Conservation (phyloP, 495 filamentous ascomycete species). For the Penicillium lagena region DNA sequence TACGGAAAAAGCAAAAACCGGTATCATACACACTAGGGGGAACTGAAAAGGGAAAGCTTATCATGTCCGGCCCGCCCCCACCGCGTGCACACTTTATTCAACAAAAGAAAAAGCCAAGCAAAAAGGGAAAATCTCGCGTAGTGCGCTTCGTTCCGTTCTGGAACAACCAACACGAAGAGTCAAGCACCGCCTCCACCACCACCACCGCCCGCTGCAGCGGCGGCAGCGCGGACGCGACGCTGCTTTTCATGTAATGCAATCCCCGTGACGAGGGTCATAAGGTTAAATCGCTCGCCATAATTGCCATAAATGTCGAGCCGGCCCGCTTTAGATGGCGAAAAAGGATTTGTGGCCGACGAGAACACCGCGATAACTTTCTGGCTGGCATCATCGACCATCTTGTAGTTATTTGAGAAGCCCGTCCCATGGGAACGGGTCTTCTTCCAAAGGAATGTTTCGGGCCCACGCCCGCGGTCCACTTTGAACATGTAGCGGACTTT, state of each 20-base stretch:
- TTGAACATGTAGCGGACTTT: slow-evolving; percentile 20
- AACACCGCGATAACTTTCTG: slow-evolving; percentile 23
- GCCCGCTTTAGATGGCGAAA: slow-evolving; percentile 5
- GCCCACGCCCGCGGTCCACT: slow-evolving; percentile 6
- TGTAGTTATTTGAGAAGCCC: slow-evolving; percentile 15
- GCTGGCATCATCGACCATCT: slow-evolving; percentile 24
- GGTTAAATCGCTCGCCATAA: slow-evolving; percentile 10
- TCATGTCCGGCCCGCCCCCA: no score
- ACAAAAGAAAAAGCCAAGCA: no score
- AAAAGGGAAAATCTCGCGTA: no score
- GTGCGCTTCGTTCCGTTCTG: no score
- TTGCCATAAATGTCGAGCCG: slow-evolving; percentile 14
- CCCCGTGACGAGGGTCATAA: slow-evolving; percentile 16
- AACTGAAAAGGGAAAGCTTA: no score
- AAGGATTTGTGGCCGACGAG: slow-evolving; percentile 6
- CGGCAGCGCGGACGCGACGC: not conserved
- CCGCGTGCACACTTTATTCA: no score
- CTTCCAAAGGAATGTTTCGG: slow-evolving; percentile 26
- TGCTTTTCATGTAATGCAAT: slow-evolving; percentile 15
- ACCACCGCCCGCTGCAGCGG: slow-evolving; percentile 1
- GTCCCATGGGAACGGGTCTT: slow-evolving; percentile 20
- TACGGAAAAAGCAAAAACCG: no score
- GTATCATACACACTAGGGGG: no score
- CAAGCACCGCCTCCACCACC: slow-evolving; percentile 1
- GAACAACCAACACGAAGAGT: not conserved